These are phyloP conservation scores for Solanum hybrid DNA, from an alignment of 305 asterid genomes.

Conservation along the genomic window DNA sequence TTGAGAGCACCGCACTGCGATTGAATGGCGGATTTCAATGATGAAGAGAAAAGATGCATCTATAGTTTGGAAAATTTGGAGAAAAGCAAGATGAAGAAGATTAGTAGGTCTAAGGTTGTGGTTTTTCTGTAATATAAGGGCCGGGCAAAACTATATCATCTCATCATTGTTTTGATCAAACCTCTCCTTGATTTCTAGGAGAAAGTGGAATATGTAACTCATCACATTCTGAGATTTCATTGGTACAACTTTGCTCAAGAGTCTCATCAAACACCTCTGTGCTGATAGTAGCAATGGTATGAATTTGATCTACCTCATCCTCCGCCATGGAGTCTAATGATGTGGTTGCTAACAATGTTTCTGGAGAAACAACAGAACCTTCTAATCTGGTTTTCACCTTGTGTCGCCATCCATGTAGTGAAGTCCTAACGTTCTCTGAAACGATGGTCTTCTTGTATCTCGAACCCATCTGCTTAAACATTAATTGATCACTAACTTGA, in stretches of 20 bases:
- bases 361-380: constrained; percentile 7
- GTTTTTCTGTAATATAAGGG: neutral
- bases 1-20: neutral
- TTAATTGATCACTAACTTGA: neutral
- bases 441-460: constrained; percentile 73
- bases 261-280: constrained; percentile 7
- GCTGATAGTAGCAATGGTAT: neutral
- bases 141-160: neutral
- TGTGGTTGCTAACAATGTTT: constrained; percentile 4
- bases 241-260: neutral
- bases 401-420: constrained; percentile 78
- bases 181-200: neutral
- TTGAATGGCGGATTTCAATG: neutral
- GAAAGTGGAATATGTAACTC: constrained; percentile 5
- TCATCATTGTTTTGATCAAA: neutral
- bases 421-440: constrained; percentile 61
- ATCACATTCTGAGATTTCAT: constrained; percentile 16
- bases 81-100: neutral
- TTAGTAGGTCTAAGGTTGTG: neutral
- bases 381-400: constrained; percentile 48
- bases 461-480: constrained; percentile 71
- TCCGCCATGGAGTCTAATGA: constrained; percentile 22
- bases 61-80: neutral
- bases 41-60: neutral
- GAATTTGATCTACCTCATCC: constrained; percentile 12